Evolutionary conservation across 768 basidiomycete species (phyloP).

Genomic region (Rhizopogon vulgaris): DNA sequence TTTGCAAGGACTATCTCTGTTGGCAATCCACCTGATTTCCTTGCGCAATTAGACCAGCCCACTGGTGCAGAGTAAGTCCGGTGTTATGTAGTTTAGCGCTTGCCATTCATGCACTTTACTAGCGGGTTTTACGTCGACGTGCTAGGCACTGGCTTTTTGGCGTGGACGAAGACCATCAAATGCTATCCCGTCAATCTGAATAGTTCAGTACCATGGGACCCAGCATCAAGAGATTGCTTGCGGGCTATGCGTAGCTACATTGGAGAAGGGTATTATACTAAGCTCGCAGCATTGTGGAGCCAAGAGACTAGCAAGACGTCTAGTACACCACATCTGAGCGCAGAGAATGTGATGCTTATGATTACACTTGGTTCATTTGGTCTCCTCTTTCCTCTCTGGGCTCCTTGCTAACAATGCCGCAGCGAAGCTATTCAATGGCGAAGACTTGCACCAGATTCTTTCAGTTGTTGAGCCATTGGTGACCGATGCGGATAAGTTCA

Average conservation of each 20-base stretch:
- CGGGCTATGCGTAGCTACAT: conserved; percentile 44
- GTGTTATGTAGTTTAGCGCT: neutral
- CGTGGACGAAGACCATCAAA: conserved; percentile 62
- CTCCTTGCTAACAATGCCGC: conserved; percentile 26
- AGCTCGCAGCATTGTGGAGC: conserved; percentile 62
- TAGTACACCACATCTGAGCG: conserved; percentile 48
- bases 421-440: conserved; percentile 66
- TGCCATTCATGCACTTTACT: conserved; percentile 3
- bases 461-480: conserved; percentile 55
- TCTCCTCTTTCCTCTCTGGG: conserved; percentile 33
- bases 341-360: conserved; percentile 42
- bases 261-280: conserved; percentile 50
- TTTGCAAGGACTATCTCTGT: conserved; percentile 42
- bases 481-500: conserved; percentile 68
- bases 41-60: conserved; percentile 39
- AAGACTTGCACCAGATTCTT: conserved; percentile 46
- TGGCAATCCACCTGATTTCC: conserved; percentile 42
- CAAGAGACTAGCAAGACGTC: conserved; percentile 69
- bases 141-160: conserved; percentile 69
- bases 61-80: conserved; percentile 31
- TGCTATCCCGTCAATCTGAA: conserved; percentile 44
- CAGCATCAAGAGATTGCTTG: conserved; percentile 42
- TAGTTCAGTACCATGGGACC: conserved; percentile 47
- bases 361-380: conserved; percentile 40
- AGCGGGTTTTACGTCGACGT: conserved; percentile 64